phyloP scores from a whole-genome alignment of 83 land plant species.

The Diphasiastrum complanatum region DNA sequence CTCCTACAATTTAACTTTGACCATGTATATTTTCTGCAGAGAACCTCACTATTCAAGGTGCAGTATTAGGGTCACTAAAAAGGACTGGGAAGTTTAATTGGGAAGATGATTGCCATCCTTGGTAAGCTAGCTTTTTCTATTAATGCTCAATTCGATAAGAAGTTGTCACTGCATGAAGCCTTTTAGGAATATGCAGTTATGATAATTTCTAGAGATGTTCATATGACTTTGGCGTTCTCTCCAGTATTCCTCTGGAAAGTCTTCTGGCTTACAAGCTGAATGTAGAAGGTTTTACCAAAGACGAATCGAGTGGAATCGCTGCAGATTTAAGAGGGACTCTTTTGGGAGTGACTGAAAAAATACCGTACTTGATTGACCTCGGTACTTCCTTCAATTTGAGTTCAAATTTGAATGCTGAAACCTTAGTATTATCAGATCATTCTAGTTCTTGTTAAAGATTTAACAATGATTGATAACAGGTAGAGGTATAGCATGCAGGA shows the following conservation, averaged over 20 bases:
- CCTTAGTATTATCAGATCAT: too few relatives aligned
- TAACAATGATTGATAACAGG: too few relatives aligned
- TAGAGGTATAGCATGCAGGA: too few relatives aligned
- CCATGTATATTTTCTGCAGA: constrained; percentile 22
- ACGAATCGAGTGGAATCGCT: constrained; percentile 60
- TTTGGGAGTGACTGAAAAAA: constrained; percentile 54
- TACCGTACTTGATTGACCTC: constrained; percentile 55
- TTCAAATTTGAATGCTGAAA: not conserved
- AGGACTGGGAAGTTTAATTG: constrained; percentile 58
- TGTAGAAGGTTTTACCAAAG: constrained; percentile 61
- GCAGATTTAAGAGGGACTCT: constrained; percentile 55
- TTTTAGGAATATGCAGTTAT: too few relatives aligned
- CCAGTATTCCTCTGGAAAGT: constrained; percentile 60
- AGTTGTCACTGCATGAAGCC: too few relatives aligned
- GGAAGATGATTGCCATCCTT: constrained; percentile 59
- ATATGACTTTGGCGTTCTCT: too few relatives aligned
- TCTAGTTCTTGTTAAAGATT: too few relatives aligned
- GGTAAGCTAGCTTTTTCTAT: constrained; percentile 29
- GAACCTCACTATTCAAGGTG: constrained; percentile 34
- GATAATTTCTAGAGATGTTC: too few relatives aligned
- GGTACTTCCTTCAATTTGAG: constrained; percentile 35
- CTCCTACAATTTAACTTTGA: not conserved
- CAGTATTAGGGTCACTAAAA: constrained; percentile 49
- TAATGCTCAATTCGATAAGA: too few relatives aligned
- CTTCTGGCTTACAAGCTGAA: constrained; percentile 67